Conservation (phyloP, 1,284 basidiomycete species). For the Singerocomus rubriflavus region DNA sequence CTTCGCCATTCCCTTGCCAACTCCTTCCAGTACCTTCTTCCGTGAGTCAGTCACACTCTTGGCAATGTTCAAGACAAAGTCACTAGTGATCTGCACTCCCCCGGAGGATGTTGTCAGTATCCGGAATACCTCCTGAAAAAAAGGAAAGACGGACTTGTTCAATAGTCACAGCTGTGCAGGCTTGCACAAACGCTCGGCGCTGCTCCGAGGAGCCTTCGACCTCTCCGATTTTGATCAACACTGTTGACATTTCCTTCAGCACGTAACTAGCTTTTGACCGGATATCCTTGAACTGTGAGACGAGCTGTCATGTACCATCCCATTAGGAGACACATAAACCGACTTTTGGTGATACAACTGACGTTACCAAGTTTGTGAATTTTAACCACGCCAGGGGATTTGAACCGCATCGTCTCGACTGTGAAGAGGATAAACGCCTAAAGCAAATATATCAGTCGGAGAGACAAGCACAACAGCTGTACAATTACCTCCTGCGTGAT, state of each 20-base stretch:
- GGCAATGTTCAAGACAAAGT: constrained; percentile 57
- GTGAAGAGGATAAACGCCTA: constrained; percentile 68
- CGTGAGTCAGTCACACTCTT: constrained; percentile 67
- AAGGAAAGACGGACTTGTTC: constrained; percentile 40
- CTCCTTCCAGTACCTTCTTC: constrained; percentile 67
- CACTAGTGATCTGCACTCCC: constrained; percentile 53
- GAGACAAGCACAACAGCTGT: neutral
- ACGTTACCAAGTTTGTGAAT: constrained; percentile 69
- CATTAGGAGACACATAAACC: neutral
- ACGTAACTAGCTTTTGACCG: constrained; percentile 49
- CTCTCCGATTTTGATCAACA: constrained; percentile 50
- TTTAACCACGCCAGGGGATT: constrained; percentile 62
- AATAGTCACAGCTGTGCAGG: constrained; percentile 42
- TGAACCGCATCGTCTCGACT: constrained; percentile 68
- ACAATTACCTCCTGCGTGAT: constrained; percentile 65
- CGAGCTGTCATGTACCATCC: constrained; percentile 45
- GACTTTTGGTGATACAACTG: constrained; percentile 22
- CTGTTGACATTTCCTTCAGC: constrained; percentile 55
- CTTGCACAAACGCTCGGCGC: constrained; percentile 50
- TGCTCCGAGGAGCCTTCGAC: constrained; percentile 48
- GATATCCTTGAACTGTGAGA: constrained; percentile 60
- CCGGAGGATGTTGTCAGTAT: constrained; percentile 2
- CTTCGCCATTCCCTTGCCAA: constrained; percentile 62
- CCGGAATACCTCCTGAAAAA: neutral
- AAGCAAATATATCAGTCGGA: constrained; percentile 4